Conservation (phyloP, 148 eudicot genomes). For the Cornus suecica region DNA sequence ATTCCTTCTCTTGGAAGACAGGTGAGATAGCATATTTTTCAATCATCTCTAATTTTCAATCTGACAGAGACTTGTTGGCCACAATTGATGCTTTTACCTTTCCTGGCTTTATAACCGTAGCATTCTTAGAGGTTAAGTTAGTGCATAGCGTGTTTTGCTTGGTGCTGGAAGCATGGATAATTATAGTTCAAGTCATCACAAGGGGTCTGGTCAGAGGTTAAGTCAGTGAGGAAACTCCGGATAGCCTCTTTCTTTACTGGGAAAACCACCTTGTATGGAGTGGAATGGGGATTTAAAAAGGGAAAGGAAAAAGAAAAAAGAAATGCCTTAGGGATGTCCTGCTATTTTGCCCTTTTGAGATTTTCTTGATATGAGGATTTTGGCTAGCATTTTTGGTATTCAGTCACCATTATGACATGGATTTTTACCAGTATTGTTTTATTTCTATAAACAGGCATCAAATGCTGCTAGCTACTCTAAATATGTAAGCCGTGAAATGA, state of each 20-base stretch:
- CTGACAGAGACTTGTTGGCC: neutral
- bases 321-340: neutral
- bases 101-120: neutral
- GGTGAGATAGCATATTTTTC: constrained; percentile 29
- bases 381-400: constrained; percentile 1
- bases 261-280: neutral
- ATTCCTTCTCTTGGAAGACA: constrained; percentile 97
- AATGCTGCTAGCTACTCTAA: constrained; percentile 91
- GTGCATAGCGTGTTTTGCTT: neutral
- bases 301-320: neutral
- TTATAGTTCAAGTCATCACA: neutral
- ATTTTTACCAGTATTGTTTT: neutral
- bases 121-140: no score
- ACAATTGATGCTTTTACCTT: neutral
- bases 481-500: constrained; percentile 93
- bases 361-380: neutral
- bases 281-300: no score
- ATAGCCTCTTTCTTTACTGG: neutral
- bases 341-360: neutral
- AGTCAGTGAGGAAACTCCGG: neutral
- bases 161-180: neutral
- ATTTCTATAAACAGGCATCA: constrained; percentile 47
- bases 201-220: neutral
- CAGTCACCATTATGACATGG: neutral
- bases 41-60: neutral